Evolutionary conservation across 2,329 filamentous ascomycete species (phyloP).

Genomic region (Pyricularia sp.): DNA sequence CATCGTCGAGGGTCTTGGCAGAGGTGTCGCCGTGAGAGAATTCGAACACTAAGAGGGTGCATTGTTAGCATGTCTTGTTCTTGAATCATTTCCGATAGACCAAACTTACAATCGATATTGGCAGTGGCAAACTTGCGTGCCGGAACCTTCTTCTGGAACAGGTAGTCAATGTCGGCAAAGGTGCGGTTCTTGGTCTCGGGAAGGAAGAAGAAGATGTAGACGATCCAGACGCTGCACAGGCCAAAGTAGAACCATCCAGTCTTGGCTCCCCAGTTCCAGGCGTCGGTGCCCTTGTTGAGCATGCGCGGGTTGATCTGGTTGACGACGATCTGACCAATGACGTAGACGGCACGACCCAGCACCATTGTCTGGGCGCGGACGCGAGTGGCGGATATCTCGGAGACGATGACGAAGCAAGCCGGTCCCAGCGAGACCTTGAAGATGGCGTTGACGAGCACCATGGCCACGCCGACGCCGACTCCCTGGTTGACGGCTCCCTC

Average conservation of each 20-base stretch:
- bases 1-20: background rate
- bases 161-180: conserved; percentile 36
- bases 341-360: conserved; percentile 32
- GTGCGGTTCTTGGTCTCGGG: conserved; percentile 35
- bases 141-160: conserved; percentile 28
- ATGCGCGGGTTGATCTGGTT: conserved; percentile 27
- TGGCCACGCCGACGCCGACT: conserved; percentile 13
- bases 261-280: conserved; percentile 28
- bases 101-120: background rate
- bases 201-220: conserved; percentile 38
- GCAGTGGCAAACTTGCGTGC: conserved; percentile 22
- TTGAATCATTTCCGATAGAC: background rate
- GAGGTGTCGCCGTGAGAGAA: background rate
- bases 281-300: conserved; percentile 20
- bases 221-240: conserved; percentile 31
- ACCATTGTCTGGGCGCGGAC: conserved; percentile 36
- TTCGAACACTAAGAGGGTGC: background rate
- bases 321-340: conserved; percentile 31
- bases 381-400: conserved; percentile 36
- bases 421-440: conserved; percentile 26
- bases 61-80: background rate
- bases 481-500: conserved; percentile 10
- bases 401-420: conserved; percentile 34
- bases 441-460: background rate
- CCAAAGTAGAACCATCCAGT: conserved; percentile 32